phyloP scores from a whole-genome alignment of 805 yeast genomes.

The Candida chauliodis region DNA sequence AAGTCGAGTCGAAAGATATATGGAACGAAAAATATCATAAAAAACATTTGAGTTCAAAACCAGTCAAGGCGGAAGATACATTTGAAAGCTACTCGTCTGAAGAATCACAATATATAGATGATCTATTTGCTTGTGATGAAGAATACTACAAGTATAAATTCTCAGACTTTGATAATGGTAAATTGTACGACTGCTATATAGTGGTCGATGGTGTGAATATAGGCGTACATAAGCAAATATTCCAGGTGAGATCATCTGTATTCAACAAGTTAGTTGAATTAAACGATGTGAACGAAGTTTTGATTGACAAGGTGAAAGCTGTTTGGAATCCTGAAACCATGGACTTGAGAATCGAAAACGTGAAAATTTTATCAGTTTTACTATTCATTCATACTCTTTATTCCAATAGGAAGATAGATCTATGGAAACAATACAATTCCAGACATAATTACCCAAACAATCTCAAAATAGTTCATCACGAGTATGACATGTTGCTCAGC shows the following conservation, averaged over 20 bases:
- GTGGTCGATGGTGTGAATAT: conserved; percentile 23
- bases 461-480: conserved; percentile 23
- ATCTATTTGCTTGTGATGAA: conserved; percentile 10
- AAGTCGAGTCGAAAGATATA: conserved; percentile 20
- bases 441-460: conserved; percentile 25
- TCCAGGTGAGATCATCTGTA: conserved; percentile 27
- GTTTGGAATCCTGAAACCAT: conserved; percentile 13
- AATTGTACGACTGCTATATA: conserved; percentile 36
- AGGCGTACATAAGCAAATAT: conserved; percentile 34
- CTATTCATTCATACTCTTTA: conserved; percentile 45
- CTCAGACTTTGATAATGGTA: conserved; percentile 12
- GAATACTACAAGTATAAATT: conserved; percentile 7
- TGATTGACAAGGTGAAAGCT: conserved; percentile 25
- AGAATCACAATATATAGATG: conserved; percentile 5
- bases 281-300: conserved; percentile 15
- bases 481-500: conserved; percentile 23
- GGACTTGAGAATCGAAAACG: conserved; percentile 18
- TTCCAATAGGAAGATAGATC: conserved; percentile 40
- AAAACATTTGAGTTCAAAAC: conserved; percentile 13
- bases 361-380: conserved; percentile 37
- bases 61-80: conserved; percentile 12
- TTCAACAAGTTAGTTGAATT: conserved; percentile 22
- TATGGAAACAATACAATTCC: conserved; percentile 43
- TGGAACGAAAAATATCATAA: conserved; percentile 12
- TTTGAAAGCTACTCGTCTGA: conserved; percentile 13